Percentiles rank a stretch among this genome's conserved stretches.
Conservation (phyloP, 192 early-diverging fungal species). For the Backusella sp. region DNA sequence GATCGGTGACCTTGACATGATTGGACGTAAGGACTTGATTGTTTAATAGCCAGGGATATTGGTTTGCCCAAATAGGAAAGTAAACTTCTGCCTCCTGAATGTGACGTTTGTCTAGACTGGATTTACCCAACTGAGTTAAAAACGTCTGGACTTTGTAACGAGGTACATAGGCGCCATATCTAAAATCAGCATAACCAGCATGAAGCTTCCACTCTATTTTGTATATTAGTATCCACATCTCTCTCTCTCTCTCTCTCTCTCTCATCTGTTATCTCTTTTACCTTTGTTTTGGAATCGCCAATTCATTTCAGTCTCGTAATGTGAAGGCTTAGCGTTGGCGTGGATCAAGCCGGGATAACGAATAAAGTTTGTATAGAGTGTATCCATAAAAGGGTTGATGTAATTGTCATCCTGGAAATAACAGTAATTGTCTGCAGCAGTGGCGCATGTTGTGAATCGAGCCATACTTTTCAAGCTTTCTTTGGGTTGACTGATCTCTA, state of each 20-base stretch:
- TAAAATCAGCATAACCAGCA: slow-evolving; percentile 53
- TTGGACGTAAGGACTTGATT: slow-evolving; percentile 39
- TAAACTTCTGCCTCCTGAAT: slow-evolving; percentile 49
- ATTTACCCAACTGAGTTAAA: slow-evolving; percentile 49
- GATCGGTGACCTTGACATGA: slow-evolving; percentile 42
- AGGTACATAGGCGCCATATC: slow-evolving; percentile 49
- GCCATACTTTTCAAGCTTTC: slow-evolving; percentile 54
- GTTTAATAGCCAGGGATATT: slow-evolving; percentile 55
- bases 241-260: too few relatives aligned
- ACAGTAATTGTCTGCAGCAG: slow-evolving; percentile 50
- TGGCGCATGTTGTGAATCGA: slow-evolving; percentile 52
- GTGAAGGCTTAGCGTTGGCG: slow-evolving; percentile 48
- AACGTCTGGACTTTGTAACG: slow-evolving; percentile 48
- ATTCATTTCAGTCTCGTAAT: slow-evolving; percentile 46
- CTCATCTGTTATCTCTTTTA: slow-evolving; percentile 5
- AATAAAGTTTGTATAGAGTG: slow-evolving; percentile 57
- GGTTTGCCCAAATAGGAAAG: slow-evolving; percentile 61
- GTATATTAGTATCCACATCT: neutral
- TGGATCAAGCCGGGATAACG: slow-evolving; percentile 51
- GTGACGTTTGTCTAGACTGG: slow-evolving; percentile 44
- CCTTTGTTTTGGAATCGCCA: slow-evolving; percentile 56
- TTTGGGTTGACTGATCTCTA: slow-evolving; percentile 40
- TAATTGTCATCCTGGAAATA: slow-evolving; percentile 58
- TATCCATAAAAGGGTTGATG: slow-evolving; percentile 54
- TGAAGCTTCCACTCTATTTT: slow-evolving; percentile 46